Percentiles rank a stretch among this genome's conserved stretches.
Conservation (phyloP, 768 basidiomycete species). For the Boletus pseudopeckii region DNA sequence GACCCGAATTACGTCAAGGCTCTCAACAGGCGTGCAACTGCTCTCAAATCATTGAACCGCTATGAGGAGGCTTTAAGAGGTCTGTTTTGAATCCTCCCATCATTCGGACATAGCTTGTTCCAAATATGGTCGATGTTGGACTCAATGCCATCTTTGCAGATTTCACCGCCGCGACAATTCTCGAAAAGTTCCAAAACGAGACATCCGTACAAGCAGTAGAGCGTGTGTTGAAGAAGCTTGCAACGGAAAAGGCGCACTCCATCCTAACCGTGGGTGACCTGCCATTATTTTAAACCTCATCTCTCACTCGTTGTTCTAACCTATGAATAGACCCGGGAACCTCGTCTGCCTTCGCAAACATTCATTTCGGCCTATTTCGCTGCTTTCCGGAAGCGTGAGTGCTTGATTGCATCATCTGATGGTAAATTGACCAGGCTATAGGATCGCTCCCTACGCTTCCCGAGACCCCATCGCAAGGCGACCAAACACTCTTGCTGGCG, state of each 20-base stretch:
- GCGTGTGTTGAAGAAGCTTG: constrained; percentile 83
- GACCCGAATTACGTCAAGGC: constrained; percentile 88
- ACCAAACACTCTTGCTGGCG: constrained; percentile 76
- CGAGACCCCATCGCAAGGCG: constrained; percentile 72
- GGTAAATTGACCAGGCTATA: constrained; percentile 25
- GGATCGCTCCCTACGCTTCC: constrained; percentile 71
- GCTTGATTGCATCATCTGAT: neutral
- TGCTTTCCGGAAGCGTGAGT: constrained; percentile 86
- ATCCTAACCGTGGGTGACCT: constrained; percentile 56
- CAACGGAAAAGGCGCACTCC: constrained; percentile 67
- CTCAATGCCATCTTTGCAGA: constrained; percentile 43
- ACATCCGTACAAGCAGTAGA: constrained; percentile 78
- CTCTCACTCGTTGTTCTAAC: neutral
- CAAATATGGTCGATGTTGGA: neutral
- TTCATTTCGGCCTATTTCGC: constrained; percentile 96
- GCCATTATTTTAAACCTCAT: neutral
- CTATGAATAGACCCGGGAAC: constrained; percentile 54
- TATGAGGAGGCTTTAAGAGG: constrained; percentile 79
- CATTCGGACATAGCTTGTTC: neutral
- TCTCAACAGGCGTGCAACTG: constrained; percentile 83
- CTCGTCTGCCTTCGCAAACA: constrained; percentile 80
- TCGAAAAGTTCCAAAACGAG: constrained; percentile 89
- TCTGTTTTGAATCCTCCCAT: constrained; percentile 30
- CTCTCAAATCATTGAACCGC: constrained; percentile 72
- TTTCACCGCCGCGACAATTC: constrained; percentile 93